Evolutionary conservation across 164 flowering plant genomes (phyloP).

Genomic region (Umbilicus rupestris): DNA sequence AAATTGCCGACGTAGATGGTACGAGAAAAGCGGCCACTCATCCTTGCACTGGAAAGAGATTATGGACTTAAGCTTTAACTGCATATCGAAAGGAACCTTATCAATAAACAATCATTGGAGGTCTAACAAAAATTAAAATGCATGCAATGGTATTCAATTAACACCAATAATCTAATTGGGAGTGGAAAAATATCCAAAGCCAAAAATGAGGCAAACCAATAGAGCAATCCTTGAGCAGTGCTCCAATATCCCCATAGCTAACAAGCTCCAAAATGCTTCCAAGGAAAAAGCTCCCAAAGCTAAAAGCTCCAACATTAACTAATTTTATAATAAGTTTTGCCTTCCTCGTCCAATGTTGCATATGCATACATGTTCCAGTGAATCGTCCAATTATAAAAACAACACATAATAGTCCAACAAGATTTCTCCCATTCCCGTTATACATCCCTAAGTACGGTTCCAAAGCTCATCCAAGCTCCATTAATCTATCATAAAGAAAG

Average conservation of each 20-base stretch:
- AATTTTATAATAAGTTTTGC: conserved; percentile 51
- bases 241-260: conserved; percentile 93
- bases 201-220: conserved; percentile 19
- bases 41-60: conserved; percentile 15
- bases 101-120: neutral
- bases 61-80: conserved; percentile 2
- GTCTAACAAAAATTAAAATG: neutral
- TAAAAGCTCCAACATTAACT: conserved; percentile 85
- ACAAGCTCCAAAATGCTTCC: conserved; percentile 53
- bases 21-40: conserved; percentile 87
- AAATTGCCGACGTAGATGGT: conserved; percentile 90
- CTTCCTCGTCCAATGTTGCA: conserved; percentile 58
- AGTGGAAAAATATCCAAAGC: conserved; percentile 19
- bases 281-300: conserved; percentile 23
- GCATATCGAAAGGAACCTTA: conserved; percentile 10
- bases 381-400: conserved; percentile 42
- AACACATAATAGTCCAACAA: too few relatives aligned
- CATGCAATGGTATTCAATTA: conserved; percentile 10
- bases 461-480: conserved; percentile 99
- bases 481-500: conserved; percentile 96
- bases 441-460: conserved; percentile 83
- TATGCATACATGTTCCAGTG: conserved; percentile 48
- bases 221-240: conserved; percentile 92
- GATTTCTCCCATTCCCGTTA: conserved; percentile 80
- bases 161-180: conserved; percentile 18